Conservation (phyloP, 257 asterid species). For the Solanum chiquidenum region DNA sequence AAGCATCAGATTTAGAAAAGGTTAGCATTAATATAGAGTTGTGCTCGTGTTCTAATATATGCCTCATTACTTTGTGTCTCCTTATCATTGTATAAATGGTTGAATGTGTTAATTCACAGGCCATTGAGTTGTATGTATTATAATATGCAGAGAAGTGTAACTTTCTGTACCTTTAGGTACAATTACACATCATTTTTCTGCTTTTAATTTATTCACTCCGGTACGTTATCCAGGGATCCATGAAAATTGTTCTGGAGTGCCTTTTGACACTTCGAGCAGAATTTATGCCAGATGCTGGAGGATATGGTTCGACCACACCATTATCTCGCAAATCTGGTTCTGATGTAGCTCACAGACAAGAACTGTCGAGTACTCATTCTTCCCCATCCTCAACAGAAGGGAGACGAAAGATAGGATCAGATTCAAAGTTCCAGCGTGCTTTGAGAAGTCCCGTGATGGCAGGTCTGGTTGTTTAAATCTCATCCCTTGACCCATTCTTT, state of each 20-base stretch:
- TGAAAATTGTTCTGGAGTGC: slow-evolving; percentile 67
- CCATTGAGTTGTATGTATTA: neutral
- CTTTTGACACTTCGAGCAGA: slow-evolving; percentile 54
- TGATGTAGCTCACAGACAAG: slow-evolving; percentile 26
- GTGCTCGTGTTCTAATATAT: neutral
- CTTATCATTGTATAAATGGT: neutral
- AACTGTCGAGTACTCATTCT: slow-evolving; percentile 19
- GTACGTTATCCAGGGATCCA: slow-evolving; percentile 49
- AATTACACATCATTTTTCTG: neutral
- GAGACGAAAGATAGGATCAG: slow-evolving; percentile 22
- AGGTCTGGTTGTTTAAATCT: slow-evolving; percentile 21
- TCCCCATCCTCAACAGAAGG: slow-evolving; percentile 45
- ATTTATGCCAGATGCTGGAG: slow-evolving; percentile 30
- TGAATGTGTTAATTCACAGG: neutral
- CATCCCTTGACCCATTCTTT: neutral
- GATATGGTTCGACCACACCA: neutral
- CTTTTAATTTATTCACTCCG: neutral
- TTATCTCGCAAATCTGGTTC: slow-evolving; percentile 7
- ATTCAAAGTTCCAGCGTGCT: slow-evolving; percentile 32
- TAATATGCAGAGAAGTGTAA: neutral
- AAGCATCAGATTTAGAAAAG: slow-evolving; percentile 60
- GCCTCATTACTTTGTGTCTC: neutral
- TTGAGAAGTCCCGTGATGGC: slow-evolving; percentile 38
- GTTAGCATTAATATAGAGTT: slow-evolving; percentile 12
- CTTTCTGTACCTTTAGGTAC: neutral